Evolutionary conservation across 257 asterid species (phyloP).

Genomic region (Perilla frutescens): DNA sequence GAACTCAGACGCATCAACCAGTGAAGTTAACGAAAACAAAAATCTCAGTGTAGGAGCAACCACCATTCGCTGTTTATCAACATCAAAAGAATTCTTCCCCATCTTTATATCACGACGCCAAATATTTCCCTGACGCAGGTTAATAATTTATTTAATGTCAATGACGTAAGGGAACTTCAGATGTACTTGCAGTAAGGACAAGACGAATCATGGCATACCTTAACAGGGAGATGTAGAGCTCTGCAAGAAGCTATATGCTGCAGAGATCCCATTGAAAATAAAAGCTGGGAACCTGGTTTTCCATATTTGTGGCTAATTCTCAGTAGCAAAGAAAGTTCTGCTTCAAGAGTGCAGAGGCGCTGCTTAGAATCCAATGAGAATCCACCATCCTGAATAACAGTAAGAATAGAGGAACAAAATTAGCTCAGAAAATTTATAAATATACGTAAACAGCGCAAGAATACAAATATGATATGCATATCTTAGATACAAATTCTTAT

Average conservation of each 20-base stretch:
- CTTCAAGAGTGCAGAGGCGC: conserved; percentile 90
- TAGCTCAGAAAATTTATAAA: conserved; percentile 3
- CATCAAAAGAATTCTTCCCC: conserved; percentile 63
- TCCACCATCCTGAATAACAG: conserved; percentile 69
- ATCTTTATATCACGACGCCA: conserved; percentile 56
- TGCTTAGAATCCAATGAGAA: conserved; percentile 84
- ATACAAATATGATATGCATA: conserved; percentile 5
- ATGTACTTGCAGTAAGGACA: conserved; percentile 21
- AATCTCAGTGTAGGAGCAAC: conserved; percentile 83
- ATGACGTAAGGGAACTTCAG: conserved; percentile 9
- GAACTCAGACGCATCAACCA: conserved; percentile 84
- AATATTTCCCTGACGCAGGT: conserved; percentile 61
- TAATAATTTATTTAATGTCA: conserved; percentile 24
- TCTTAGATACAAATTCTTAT: neutral
- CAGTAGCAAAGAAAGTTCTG: conserved; percentile 74
- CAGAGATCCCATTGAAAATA: conserved; percentile 88
- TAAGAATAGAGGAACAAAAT: conserved; percentile 4
- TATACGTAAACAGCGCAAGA: neutral
- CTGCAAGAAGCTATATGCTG: conserved; percentile 80
- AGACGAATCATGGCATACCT: conserved; percentile 47
- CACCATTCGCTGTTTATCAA: conserved; percentile 76
- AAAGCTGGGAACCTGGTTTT: conserved; percentile 82
- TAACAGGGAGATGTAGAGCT: conserved; percentile 72
- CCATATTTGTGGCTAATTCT: conserved; percentile 93
- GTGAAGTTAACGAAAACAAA: conserved; percentile 78